Evolutionary conservation across 2,329 filamentous ascomycete species (phyloP).

Genomic region (Aspergillus hiratsukae): DNA sequence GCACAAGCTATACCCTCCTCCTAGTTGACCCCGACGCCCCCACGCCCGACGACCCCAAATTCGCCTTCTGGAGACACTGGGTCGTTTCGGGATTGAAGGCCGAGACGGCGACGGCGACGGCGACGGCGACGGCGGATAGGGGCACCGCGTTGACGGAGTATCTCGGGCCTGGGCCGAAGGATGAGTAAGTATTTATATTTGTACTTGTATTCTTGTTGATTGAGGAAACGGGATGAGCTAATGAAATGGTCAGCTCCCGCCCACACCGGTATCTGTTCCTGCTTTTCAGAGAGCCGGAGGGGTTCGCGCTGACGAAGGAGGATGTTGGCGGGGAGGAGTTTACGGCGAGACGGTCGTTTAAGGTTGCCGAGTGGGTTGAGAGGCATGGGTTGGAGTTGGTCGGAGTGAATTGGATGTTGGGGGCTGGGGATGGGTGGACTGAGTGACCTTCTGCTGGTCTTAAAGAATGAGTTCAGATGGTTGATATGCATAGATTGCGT

Average conservation of each 20-base stretch:
- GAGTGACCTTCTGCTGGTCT: background rate
- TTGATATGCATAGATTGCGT: background rate
- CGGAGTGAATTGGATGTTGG: constrained; percentile 15
- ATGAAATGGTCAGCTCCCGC: constrained; percentile 5
- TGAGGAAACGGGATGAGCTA: background rate
- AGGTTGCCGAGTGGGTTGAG: constrained; percentile 8
- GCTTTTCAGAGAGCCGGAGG: constrained; percentile 10
- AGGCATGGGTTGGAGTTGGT: constrained; percentile 9
- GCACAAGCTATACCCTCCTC: constrained; percentile 9
- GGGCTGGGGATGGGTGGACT: constrained; percentile 15
- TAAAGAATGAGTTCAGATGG: too few species aligned
- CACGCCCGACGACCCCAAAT: constrained; percentile 15
- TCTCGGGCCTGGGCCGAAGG: constrained; percentile 15
- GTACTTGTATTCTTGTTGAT: background rate
- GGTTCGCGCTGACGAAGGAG: constrained; percentile 2
- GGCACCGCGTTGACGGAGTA: constrained; percentile 9
- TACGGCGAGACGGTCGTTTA: constrained; percentile 10
- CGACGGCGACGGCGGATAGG: background rate
- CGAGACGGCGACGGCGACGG: background rate
- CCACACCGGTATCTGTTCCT: constrained; percentile 15
- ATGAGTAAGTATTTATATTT: constrained; percentile 13
- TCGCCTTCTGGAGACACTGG: constrained; percentile 17
- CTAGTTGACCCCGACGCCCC: constrained; percentile 14
- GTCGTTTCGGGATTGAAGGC: constrained; percentile 10
- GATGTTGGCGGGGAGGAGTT: constrained; percentile 16